Conservation (phyloP, 352 stramenopile species). For the Phytophthora fragariaefolia region DNA sequence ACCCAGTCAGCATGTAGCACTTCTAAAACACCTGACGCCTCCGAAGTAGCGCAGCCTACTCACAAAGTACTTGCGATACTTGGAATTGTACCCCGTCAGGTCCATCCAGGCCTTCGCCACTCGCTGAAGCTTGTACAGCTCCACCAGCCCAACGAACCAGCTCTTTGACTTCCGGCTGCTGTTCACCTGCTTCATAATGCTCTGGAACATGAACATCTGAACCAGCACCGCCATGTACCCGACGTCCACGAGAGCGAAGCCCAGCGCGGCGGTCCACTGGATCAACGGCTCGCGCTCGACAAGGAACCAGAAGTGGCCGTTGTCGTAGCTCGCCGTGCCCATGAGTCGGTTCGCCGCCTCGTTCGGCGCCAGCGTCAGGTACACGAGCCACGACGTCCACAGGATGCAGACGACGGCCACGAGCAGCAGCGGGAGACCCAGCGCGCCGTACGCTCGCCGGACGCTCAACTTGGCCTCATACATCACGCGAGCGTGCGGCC, state of each 20-base stretch:
- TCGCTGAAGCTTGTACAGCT: conserved; percentile 11
- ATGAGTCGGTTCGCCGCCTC: conserved; percentile 37
- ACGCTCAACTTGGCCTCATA: conserved; percentile 9
- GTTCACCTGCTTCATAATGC: neutral
- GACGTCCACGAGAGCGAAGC: conserved; percentile 21
- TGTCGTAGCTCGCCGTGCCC: conserved; percentile 35
- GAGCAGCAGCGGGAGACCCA: conserved; percentile 25
- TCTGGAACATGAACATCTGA: conserved; percentile 29
- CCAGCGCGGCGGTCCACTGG: conserved; percentile 14
- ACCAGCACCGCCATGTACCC: conserved; percentile 23
- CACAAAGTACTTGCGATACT: conserved; percentile 25
- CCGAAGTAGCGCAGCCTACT: no score
- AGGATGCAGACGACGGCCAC: conserved; percentile 22
- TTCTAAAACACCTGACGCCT: no score
- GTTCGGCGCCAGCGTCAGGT: conserved; percentile 31
- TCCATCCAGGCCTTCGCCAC: conserved; percentile 7
- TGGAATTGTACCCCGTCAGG: conserved; percentile 25
- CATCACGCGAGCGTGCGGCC: conserved; percentile 2
- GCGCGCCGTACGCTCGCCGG: conserved; percentile 23
- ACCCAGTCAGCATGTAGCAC: neutral
- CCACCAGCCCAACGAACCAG: conserved; percentile 11
- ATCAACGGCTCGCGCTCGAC: conserved; percentile 19
- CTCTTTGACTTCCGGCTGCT: neutral
- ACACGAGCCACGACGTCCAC: conserved; percentile 39
- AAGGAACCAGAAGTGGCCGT: conserved; percentile 42